phyloP scores from a whole-genome alignment of 768 basidiomycete genomes.

The Tricholoma sp. region DNA sequence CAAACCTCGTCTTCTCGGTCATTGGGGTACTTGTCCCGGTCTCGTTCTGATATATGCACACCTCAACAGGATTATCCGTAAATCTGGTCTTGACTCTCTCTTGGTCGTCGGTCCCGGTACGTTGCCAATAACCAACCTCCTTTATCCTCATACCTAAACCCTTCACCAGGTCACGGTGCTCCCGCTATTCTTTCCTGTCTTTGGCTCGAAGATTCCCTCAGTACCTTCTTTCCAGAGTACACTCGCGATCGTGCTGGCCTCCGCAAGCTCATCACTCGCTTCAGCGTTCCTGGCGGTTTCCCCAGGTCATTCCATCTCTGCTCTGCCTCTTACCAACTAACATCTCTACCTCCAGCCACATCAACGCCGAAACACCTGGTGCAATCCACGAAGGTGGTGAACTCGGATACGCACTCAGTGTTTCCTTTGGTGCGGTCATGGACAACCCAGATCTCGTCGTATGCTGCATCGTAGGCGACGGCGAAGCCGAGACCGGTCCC shows the following conservation, averaged over 20 bases:
- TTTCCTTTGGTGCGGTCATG: conserved; percentile 86
- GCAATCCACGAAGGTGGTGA: conserved; percentile 91
- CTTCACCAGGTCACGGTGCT: conserved; percentile 66
- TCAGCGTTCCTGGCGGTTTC: conserved; percentile 81
- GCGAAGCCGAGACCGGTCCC: conserved; percentile 79
- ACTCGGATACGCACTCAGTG: conserved; percentile 82
- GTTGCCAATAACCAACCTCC: conserved; percentile 12
- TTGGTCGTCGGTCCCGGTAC: conserved; percentile 77
- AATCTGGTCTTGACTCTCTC: conserved; percentile 55
- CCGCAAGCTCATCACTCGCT: conserved; percentile 62
- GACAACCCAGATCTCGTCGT: conserved; percentile 84
- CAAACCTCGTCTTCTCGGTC: conserved; percentile 76
- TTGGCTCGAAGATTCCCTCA: conserved; percentile 77
- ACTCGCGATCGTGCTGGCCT: conserved; percentile 54
- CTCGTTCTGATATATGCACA: conserved; percentile 70
- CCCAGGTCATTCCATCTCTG: conserved; percentile 49
- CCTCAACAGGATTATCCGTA: conserved; percentile 57
- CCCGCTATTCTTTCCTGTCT: conserved; percentile 83
- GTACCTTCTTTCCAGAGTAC: conserved; percentile 52
- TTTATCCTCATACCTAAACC: neutral
- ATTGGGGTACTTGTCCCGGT: conserved; percentile 84
- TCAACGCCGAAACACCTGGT: conserved; percentile 84
- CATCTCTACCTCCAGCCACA: conserved; percentile 38
- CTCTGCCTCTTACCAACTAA: neutral
- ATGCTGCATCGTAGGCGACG: conserved; percentile 81